A percentile compares a stretch with the other conserved stretches of the same genome.
These are phyloP conservation scores for Xylariaceae sp. DNA, from an alignment of 2,329 filamentous ascomycete genomes.

Conservation along the genomic window DNA sequence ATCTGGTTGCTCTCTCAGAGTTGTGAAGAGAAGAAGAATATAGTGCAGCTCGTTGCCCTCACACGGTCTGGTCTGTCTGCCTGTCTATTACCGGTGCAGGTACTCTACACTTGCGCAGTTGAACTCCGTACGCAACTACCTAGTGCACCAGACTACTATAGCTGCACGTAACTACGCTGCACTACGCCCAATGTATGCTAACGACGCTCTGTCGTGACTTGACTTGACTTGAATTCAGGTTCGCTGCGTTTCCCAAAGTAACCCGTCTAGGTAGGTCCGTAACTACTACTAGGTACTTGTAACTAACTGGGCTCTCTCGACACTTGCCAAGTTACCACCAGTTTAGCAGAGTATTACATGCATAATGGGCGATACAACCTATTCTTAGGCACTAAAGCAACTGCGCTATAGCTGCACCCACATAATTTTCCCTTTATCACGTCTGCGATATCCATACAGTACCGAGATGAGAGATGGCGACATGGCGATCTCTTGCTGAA, in stretches of 20 bases:
- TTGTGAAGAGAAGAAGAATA: too few species aligned
- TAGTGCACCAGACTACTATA: background rate
- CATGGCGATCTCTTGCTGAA: background rate
- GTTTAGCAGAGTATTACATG: conserved; percentile 7
- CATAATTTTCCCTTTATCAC: background rate
- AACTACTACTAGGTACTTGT: background rate
- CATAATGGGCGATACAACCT: conserved; percentile 15
- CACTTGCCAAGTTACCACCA: too few species aligned
- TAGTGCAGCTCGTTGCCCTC: too few species aligned
- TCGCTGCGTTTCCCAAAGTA: background rate
- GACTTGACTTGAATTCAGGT: background rate
- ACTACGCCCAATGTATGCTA: background rate
- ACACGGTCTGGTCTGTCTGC: too few species aligned
- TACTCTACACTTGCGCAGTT: too few species aligned
- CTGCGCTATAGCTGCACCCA: background rate
- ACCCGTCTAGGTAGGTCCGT: background rate
- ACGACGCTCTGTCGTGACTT: too few species aligned
- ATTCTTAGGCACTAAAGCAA: conserved; percentile 1
- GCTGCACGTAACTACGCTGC: background rate
- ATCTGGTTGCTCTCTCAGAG: too few species aligned
- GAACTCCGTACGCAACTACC: background rate
- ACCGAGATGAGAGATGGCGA: background rate
- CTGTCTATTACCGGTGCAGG: too few species aligned
- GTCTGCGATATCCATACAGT: background rate
- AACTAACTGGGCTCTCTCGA: too few species aligned